Evolutionary conservation across 1,284 basidiomycete genomes (phyloP).

Genomic region (Leccinum cinnamomeum): DNA sequence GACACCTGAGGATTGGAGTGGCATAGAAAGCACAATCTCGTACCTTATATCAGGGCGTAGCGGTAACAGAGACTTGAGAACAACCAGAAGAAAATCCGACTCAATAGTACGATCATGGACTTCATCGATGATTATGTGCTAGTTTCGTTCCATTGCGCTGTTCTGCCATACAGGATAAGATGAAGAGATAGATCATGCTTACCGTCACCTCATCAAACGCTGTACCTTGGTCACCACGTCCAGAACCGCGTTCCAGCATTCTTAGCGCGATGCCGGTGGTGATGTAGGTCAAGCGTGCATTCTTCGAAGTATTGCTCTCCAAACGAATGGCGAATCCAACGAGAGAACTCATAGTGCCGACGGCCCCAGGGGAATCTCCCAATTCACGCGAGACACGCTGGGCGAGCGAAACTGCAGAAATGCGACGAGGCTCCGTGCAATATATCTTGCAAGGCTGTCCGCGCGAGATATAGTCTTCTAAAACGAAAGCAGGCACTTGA

Average conservation of each 20-base stretch:
- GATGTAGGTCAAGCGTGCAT: conserved; percentile 82
- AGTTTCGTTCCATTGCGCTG: conserved; percentile 8
- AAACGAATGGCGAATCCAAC: conserved; percentile 96
- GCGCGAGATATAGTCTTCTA: conserved; percentile 85
- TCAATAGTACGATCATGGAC: conserved; percentile 96
- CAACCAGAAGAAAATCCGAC: conserved; percentile 95
- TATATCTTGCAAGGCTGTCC: conserved; percentile 91
- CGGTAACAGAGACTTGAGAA: conserved; percentile 85
- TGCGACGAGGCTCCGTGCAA: conserved; percentile 95
- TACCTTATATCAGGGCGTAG: conserved; percentile 85
- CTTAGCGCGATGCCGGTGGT: conserved; percentile 96
- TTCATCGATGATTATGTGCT: conserved; percentile 71
- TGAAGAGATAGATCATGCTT: conserved; percentile 24
- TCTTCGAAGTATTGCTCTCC: conserved; percentile 84
- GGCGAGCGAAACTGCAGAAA: conserved; percentile 96
- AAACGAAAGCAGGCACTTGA: conserved; percentile 92
- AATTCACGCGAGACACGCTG: conserved; percentile 94
- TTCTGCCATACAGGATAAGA: conserved; percentile 3
- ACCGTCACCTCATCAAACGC: conserved; percentile 95
- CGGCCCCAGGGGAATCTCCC: conserved; percentile 81
- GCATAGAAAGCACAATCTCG: conserved; percentile 7
- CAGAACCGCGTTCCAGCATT: conserved; percentile 87
- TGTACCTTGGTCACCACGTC: conserved; percentile 63
- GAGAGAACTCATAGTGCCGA: conserved; percentile 79
- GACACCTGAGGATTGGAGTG: neutral